Evolutionary conservation across 805 yeast species (phyloP).

Genomic region (Pichia sporocuriosa): DNA sequence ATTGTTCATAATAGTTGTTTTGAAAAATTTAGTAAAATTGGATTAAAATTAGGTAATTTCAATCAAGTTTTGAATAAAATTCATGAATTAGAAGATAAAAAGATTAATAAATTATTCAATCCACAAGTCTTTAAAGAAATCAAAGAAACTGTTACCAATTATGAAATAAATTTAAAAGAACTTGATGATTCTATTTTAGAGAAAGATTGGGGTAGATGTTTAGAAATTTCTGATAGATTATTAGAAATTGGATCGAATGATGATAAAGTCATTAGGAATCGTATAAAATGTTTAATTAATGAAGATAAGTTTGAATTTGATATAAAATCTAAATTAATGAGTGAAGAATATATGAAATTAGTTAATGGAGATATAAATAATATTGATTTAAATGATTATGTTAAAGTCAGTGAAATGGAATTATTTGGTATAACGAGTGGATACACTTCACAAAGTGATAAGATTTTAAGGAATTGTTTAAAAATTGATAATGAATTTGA

Average conservation of each 20-base stretch:
- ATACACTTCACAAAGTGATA: constrained; percentile 13
- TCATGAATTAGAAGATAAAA: neutral
- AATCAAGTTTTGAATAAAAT: constrained; percentile 6
- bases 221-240: constrained; percentile 29
- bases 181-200: neutral
- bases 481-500: constrained; percentile 69
- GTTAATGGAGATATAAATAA: constrained; percentile 16
- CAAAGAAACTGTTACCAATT: neutral
- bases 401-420: constrained; percentile 23
- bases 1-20: constrained; percentile 38
- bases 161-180: neutral
- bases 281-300: constrained; percentile 24
- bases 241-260: constrained; percentile 40
- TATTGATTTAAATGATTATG: constrained; percentile 18
- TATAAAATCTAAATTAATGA: constrained; percentile 17
- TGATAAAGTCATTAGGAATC: constrained; percentile 30
- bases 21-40: constrained; percentile 40
- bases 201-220: constrained; percentile 23
- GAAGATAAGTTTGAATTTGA: constrained; percentile 13
- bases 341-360: constrained; percentile 22
- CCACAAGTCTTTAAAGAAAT: neutral
- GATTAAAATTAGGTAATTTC: constrained; percentile 41
- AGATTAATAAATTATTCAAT: neutral
- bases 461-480: constrained; percentile 46
- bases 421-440: constrained; percentile 20